These are phyloP conservation scores for Verticillium isaacii DNA, from an alignment of 2,329 filamentous ascomycete genomes.

Conservation along the genomic window DNA sequence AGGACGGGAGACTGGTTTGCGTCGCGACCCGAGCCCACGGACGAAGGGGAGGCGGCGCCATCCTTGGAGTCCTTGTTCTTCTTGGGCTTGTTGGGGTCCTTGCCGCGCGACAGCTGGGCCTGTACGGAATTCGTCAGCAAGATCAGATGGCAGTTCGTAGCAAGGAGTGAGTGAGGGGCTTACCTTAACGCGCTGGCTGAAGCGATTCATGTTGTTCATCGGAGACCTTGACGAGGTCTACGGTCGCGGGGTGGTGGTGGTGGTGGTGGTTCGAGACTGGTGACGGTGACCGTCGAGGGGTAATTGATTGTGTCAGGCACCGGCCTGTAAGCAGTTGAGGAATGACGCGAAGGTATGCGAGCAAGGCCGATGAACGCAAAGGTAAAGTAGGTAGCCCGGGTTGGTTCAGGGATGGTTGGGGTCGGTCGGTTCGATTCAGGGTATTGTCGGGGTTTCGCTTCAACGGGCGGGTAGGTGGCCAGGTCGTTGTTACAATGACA, in stretches of 20 bases:
- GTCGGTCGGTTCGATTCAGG: neutral
- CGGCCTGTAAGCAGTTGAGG: neutral
- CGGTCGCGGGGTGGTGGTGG: constrained; percentile 9
- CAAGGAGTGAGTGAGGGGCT: constrained; percentile 6
- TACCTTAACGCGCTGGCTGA: constrained; percentile 65
- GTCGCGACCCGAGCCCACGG: constrained; percentile 44
- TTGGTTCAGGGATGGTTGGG: neutral
- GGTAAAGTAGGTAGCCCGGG: neutral
- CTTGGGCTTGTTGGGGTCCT: constrained; percentile 80
- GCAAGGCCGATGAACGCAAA: neutral
- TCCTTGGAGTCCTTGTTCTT: constrained; percentile 69
- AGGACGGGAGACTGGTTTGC: constrained; percentile 56
- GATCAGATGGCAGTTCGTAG: constrained; percentile 33
- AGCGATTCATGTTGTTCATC: constrained; percentile 80
- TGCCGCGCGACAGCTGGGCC: constrained; percentile 82
- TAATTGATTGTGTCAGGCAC: neutral
- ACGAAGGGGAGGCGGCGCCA: constrained; percentile 76
- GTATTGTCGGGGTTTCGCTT: neutral
- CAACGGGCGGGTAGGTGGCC: neutral
- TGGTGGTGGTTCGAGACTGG: neutral
- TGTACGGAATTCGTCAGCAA: constrained; percentile 40
- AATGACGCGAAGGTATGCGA: neutral
- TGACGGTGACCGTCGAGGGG: neutral
- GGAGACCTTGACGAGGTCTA: constrained; percentile 5
- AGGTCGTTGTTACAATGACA: neutral